A percentile compares a stretch with the other conserved stretches of the same genome.
These are phyloP conservation scores for Papiliotrema fonsecae DNA, from an alignment of 1,284 basidiomycete species.

Conservation along the genomic window DNA sequence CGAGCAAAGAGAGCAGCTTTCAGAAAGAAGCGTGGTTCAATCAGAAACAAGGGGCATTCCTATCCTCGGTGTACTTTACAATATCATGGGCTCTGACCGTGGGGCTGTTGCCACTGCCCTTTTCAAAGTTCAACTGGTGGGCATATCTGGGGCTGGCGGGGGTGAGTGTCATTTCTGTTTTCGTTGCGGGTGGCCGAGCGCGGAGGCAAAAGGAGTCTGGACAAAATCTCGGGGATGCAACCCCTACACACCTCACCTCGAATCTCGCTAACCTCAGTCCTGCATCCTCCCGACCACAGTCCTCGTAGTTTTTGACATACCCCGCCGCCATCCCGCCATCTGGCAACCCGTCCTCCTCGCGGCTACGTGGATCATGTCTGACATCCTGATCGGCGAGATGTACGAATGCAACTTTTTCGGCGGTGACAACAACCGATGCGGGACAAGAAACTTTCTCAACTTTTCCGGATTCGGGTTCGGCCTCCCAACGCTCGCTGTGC, in stretches of 20 bases:
- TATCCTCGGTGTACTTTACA: conserved; percentile 32
- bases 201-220: too few species aligned
- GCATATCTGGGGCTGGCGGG: conserved; percentile 38
- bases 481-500: conserved; percentile 68
- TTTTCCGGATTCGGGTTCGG: conserved; percentile 52
- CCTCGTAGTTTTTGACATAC: conserved; percentile 37
- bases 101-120: conserved; percentile 25
- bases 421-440: conserved; percentile 17
- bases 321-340: conserved; percentile 24
- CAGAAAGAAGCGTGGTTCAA: conserved; percentile 44
- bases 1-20: conserved; percentile 37
- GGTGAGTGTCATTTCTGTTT: conserved; percentile 15
- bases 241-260: too few species aligned
- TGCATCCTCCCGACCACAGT: conserved; percentile 38
- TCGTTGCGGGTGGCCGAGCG: too few species aligned
- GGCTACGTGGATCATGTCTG: conserved; percentile 38
- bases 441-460: conserved; percentile 27
- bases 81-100: conserved; percentile 36
- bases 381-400: conserved; percentile 40
- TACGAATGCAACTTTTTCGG: conserved; percentile 30
- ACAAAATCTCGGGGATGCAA: too few species aligned
- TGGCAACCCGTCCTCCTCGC: conserved; percentile 39
- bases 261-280: conserved; percentile 11
- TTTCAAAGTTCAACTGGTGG: conserved; percentile 22
- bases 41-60: conserved; percentile 32